Percentiles rank a stretch among this genome's conserved stretches.
phyloP scores from a whole-genome alignment of 139 green algal genomes.

The Asterochloris erici region DNA sequence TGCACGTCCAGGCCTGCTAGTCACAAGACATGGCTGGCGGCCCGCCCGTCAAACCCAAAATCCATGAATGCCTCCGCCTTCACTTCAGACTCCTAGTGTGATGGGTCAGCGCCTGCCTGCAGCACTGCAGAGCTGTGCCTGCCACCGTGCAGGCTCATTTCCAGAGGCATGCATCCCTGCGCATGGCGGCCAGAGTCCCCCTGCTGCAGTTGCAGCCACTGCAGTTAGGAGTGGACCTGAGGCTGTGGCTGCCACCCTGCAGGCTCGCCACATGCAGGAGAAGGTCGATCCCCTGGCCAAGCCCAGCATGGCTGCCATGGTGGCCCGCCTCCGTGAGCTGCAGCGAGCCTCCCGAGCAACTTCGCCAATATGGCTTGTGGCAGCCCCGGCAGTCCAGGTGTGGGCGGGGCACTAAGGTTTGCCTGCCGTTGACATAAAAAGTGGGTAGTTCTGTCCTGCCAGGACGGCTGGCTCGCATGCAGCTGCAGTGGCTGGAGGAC shows the following conservation, averaged over 20 bases:
- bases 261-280: neutral
- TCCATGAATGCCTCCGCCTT: too few species aligned
- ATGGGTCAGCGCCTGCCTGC: too few species aligned
- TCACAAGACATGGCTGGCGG: too few species aligned
- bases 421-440: neutral
- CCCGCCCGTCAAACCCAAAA: too few species aligned
- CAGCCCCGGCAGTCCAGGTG: conserved; percentile 60
- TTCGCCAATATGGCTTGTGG: conserved; percentile 53
- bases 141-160: too few species aligned
- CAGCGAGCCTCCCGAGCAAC: conserved; percentile 26
- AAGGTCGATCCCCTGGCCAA: neutral
- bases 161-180: too few species aligned
- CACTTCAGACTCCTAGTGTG: too few species aligned
- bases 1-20: too few species aligned
- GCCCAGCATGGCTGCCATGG: neutral
- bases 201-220: neutral
- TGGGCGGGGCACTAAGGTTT: neutral
- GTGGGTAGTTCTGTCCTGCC: neutral
- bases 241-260: neutral
- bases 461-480: neutral
- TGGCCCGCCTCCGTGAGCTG: conserved; percentile 19
- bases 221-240: neutral
- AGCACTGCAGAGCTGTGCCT: too few species aligned
- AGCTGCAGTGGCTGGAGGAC: neutral
- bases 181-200: too few species aligned